These are phyloP conservation scores for Penicillium mononematosum DNA, from an alignment of 495 filamentous ascomycete species.

Conservation along the genomic window DNA sequence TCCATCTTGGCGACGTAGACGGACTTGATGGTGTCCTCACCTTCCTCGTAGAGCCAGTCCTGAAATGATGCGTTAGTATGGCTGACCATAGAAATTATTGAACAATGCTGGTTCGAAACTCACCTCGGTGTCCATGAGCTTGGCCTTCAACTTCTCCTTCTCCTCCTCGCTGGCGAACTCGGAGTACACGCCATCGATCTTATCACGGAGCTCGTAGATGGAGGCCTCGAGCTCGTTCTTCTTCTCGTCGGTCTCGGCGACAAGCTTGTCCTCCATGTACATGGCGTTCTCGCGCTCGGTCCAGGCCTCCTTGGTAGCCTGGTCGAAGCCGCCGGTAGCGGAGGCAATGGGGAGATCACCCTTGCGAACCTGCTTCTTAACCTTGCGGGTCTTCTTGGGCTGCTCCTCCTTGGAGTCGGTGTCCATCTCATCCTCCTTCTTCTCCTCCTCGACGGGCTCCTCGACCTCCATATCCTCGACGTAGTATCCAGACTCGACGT, in stretches of 20 bases:
- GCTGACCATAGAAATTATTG: slow-evolving; percentile 15
- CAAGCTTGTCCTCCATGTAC: slow-evolving; percentile 97
- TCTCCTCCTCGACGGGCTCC: slow-evolving; percentile 74
- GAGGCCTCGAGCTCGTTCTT: slow-evolving; percentile 99
- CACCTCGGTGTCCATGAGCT: slow-evolving; percentile 83
- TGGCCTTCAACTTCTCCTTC: slow-evolving; percentile 77
- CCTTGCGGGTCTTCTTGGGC: slow-evolving; percentile 92
- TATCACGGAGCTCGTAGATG: slow-evolving; percentile 94
- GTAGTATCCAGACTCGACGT: slow-evolving; percentile 95
- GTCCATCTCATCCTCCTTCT: slow-evolving; percentile 83
- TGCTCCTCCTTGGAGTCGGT: slow-evolving; percentile 71
- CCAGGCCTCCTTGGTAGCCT: slow-evolving; percentile 58
- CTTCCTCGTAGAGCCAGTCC: slow-evolving; percentile 99
- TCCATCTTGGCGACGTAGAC: slow-evolving; percentile 93
- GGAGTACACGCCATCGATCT: slow-evolving; percentile 86
- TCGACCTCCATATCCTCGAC: slow-evolving; percentile 98
- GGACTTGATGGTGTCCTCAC: slow-evolving; percentile 91
- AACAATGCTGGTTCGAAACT: slow-evolving; percentile 27
- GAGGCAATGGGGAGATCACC: slow-evolving; percentile 87
- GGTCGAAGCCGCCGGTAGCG: slow-evolving; percentile 77
- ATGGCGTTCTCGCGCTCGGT: slow-evolving; percentile 83
- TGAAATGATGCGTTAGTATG: slow-evolving; percentile 34
- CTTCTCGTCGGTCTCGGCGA: slow-evolving; percentile 97
- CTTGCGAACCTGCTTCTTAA: slow-evolving; percentile 99
- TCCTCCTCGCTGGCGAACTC: slow-evolving; percentile 89